These are phyloP conservation scores for Gremmenia infestans DNA, from an alignment of 2,329 filamentous ascomycete species.

Conservation along the genomic window DNA sequence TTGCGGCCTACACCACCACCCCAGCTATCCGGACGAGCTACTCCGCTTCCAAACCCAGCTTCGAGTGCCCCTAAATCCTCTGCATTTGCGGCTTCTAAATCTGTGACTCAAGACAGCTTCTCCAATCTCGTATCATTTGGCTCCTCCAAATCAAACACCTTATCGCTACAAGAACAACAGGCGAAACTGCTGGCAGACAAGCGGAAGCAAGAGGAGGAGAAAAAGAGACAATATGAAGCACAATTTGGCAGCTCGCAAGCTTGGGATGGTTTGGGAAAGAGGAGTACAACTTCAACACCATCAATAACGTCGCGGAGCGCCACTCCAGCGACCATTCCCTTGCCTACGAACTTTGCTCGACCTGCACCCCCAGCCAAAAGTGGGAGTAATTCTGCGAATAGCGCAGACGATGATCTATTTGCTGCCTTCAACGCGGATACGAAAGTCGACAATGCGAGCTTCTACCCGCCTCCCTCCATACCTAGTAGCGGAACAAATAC, in stretches of 20 bases:
- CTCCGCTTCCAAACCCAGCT: conserved; percentile 39
- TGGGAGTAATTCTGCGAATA: conserved; percentile 10
- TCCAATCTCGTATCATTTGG: conserved; percentile 67
- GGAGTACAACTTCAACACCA: conserved; percentile 38
- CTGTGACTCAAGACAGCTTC: conserved; percentile 62
- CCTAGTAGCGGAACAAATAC: conserved; percentile 35
- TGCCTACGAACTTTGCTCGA: conserved; percentile 26
- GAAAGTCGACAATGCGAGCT: conserved; percentile 60
- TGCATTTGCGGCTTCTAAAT: conserved; percentile 38
- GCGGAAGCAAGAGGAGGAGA: conserved; percentile 68
- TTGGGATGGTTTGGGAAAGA: conserved; percentile 66
- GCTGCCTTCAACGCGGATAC: conserved; percentile 63
- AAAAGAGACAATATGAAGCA: conserved; percentile 63
- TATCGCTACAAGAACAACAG: conserved; percentile 75
- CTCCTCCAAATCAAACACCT: conserved; percentile 54
- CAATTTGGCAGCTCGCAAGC: conserved; percentile 74
- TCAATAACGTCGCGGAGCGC: conserved; percentile 43
- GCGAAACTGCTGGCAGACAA: conserved; percentile 61
- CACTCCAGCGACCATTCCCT: conserved; percentile 38
- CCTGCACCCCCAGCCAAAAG: conserved; percentile 30
- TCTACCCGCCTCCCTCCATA: conserved; percentile 53
- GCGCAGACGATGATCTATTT: conserved; percentile 59
- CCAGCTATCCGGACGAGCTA: conserved; percentile 50
- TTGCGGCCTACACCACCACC: conserved; percentile 46
- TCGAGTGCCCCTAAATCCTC: conserved; percentile 36